A percentile compares a stretch with the other conserved stretches of the same genome.
Conservation (phyloP, 1,284 basidiomycete species). For the Bondarzewia mesenterica region DNA sequence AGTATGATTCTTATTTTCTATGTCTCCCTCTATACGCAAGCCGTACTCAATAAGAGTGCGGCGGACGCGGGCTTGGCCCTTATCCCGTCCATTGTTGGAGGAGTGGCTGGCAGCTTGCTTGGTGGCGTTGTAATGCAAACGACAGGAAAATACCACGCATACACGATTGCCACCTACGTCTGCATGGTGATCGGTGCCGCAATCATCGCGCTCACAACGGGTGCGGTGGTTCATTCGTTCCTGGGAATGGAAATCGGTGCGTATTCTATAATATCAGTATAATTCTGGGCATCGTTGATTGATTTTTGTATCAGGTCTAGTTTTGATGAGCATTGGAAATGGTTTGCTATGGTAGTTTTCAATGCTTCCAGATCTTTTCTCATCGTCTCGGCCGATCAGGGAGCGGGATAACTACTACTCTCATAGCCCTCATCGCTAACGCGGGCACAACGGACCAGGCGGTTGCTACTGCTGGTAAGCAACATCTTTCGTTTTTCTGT, state of each 20-base stretch:
- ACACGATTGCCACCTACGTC: conserved; percentile 37
- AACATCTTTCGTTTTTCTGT: not conserved
- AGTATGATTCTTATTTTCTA: conserved; percentile 43
- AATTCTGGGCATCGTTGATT: not conserved
- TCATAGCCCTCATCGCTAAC: conserved; percentile 55
- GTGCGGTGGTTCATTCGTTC: conserved; percentile 27
- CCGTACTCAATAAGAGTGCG: conserved; percentile 37
- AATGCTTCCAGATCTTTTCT: not conserved
- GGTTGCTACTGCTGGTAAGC: conserved; percentile 51
- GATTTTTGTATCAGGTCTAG: conserved; percentile 25
- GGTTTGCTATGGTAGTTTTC: conserved; percentile 23
- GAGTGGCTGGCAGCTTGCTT: conserved; percentile 38
- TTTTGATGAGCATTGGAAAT: conserved; percentile 36
- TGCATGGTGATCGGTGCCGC: conserved; percentile 32
- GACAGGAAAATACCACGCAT: conserved; percentile 46
- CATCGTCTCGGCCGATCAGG: conserved; percentile 24
- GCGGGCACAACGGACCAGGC: conserved; percentile 53
- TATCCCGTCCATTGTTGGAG: conserved; percentile 36
- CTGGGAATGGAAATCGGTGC: conserved; percentile 34
- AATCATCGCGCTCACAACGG: conserved; percentile 30
- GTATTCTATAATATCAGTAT: conserved; percentile 3
- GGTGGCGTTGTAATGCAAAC: conserved; percentile 49
- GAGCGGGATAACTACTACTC: conserved; percentile 43
- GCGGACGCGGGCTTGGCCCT: conserved; percentile 43
- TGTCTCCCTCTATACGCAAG: conserved; percentile 49